These are phyloP conservation scores for Aegilops tauschii DNA, from an alignment of 176 grass and related monocot genomes.

Conservation along the genomic window DNA sequence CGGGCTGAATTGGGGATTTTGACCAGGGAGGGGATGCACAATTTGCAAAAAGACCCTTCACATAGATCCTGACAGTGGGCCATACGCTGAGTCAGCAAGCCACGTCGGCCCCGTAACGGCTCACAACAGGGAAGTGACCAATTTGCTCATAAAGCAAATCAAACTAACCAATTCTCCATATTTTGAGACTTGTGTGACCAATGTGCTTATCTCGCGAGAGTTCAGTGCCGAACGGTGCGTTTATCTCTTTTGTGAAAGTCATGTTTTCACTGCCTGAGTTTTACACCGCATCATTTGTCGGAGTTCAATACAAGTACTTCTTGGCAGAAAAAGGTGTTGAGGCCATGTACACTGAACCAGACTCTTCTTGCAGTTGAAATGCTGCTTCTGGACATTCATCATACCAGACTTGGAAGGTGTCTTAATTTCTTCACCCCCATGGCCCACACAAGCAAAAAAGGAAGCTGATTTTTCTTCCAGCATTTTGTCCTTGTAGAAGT, in stretches of 20 bases:
- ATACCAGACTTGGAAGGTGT: background rate
- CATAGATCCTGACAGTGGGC: too few relatives aligned
- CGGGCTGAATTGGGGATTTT: too few relatives aligned
- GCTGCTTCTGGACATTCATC: conserved; percentile 6
- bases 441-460: background rate
- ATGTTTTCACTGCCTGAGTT: background rate
- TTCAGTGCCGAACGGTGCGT: too few relatives aligned
- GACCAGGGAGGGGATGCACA: too few relatives aligned
- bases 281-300: background rate
- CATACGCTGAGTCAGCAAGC: too few relatives aligned
- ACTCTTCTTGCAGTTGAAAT: conserved; percentile 20
- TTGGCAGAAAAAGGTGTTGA: background rate
- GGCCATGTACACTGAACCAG: background rate
- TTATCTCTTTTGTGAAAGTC: background rate
- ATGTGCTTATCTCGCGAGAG: too few relatives aligned
- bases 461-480: background rate
- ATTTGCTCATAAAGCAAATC: too few relatives aligned
- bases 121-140: too few relatives aligned
- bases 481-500: conserved; percentile 1
- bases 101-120: too few relatives aligned
- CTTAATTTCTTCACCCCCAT: background rate
- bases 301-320: background rate
- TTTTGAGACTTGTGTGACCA: too few relatives aligned
- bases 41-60: too few relatives aligned
- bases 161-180: too few relatives aligned